Percentiles rank a stretch among this genome's conserved stretches.
phyloP scores from a whole-genome alignment of 306 rosid species.

The Medicago arabica region DNA sequence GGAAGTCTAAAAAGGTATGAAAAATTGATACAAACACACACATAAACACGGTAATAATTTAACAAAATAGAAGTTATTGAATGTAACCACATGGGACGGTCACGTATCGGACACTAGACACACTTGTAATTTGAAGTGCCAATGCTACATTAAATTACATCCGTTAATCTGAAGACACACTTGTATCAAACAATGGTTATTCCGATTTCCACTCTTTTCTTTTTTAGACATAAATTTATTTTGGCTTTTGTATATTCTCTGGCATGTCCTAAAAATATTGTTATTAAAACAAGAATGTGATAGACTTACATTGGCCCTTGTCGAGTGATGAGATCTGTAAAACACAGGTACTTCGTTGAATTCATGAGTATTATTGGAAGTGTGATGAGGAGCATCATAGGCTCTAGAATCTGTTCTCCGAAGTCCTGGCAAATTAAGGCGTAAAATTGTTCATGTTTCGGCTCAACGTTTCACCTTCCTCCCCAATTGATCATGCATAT shows the following conservation, averaged over 20 bases:
- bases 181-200: constrained; percentile 7
- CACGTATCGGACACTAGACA: not conserved
- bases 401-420: constrained; percentile 43
- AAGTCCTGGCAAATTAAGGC: constrained; percentile 29
- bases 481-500: constrained; percentile 15
- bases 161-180: not conserved
- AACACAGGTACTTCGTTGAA: constrained; percentile 47
- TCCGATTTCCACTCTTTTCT: not conserved
- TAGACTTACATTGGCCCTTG: constrained; percentile 50
- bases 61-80: not conserved
- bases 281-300: constrained; percentile 10
- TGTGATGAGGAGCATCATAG: constrained; percentile 40
- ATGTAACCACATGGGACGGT: not conserved
- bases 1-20: not conserved
- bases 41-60: not conserved
- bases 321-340: constrained; percentile 48
- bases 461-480: constrained; percentile 53
- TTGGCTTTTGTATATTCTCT: not conserved
- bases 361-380: constrained; percentile 38
- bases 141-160: not conserved
- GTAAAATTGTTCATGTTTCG: constrained; percentile 49
- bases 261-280: not conserved
- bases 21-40: not conserved
- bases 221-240: constrained; percentile 6
- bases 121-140: not conserved